phyloP scores from a whole-genome alignment of 2,329 filamentous ascomycete genomes.

The Dryadomyces quercus-mongolicae region DNA sequence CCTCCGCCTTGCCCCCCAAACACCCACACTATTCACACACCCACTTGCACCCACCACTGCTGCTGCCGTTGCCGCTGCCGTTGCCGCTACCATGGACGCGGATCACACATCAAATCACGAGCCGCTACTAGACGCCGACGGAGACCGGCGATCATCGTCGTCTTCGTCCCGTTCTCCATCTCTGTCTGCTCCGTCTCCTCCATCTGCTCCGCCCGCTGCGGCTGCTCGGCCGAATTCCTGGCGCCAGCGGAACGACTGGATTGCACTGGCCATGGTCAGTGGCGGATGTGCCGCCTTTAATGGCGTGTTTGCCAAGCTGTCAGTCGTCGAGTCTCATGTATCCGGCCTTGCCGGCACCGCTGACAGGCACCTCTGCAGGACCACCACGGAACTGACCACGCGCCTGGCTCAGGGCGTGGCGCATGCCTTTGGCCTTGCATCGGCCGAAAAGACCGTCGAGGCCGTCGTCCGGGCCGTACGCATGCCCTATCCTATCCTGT shows the following conservation, averaged over 20 bases:
- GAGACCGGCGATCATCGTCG: not conserved
- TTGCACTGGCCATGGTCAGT: slow-evolving; percentile 59
- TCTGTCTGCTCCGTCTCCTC: not conserved
- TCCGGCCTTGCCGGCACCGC: not conserved
- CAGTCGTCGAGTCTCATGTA: slow-evolving; percentile 19
- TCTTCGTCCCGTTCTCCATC: not conserved
- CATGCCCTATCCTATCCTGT: slow-evolving; percentile 3
- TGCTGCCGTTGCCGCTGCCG: not conserved
- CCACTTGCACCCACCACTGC: too few species aligned
- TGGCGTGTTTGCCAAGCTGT: slow-evolving; percentile 76
- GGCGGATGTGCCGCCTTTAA: slow-evolving; percentile 72
- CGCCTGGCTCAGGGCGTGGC: slow-evolving; percentile 34
- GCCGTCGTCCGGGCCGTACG: slow-evolving; percentile 36
- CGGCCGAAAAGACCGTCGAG: slow-evolving; percentile 31
- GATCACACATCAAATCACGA: not conserved
- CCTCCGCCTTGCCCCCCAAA: too few species aligned
- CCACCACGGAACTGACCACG: slow-evolving; percentile 43
- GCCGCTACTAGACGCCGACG: not conserved
- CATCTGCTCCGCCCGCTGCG: not conserved
- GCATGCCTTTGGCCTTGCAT: slow-evolving; percentile 27
- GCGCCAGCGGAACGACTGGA: slow-evolving; percentile 37
- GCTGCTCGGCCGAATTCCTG: slow-evolving; percentile 8
- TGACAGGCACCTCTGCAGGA: slow-evolving; percentile 22
- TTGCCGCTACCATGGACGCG: not conserved
- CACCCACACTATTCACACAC: too few species aligned